Base-by-base conservation (phyloP, 768 basidiomycete genomes). In the Butyriboletus loyo region DNA sequence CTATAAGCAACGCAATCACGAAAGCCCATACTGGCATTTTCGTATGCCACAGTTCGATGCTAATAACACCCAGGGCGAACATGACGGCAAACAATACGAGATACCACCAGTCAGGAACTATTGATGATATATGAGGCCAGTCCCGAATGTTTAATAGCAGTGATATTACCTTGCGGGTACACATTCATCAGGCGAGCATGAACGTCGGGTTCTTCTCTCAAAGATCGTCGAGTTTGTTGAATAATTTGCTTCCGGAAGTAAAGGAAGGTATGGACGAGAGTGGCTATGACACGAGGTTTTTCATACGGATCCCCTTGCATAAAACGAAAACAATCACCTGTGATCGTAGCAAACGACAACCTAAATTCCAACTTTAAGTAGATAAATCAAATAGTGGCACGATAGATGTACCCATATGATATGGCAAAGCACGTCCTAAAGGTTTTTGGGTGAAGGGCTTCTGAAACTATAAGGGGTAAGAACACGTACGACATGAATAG, bases 71-170 rank as follows among this genome's bases (percentile, higher is more conserved):
- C 50, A 87, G 79, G 0, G 72, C 76, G 61, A 89, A 89, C 82
- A 87, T 86, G 54, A 83, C 77, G 79, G 50, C 19, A 69, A 91
- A 89, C 46, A 93, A 76, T 38, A 76, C 62, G 9, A 73, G 66
- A 66, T 92, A 93, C 91, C 91, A 93, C 89, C 87, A 92, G 53
- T 91, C 80, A 1, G 90, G 91, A 15, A 92, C 85, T 68, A 86
- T 31, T 8, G 13, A 36, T 9, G 44, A 38, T 8, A 42, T 8
- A 27, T 6, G 19, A 17, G 5, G 31, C 9, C 25, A 49, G 4
- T 9, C 13, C 10, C 30, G 25, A 17, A 31, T 10, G 3, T 9
- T 36, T 10, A 4, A 36, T 15, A 3, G 11, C n/a, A 24, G 15
- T 4, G 7, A 44, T 15, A 6, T 36, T 56, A 71, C 69, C 67